A percentile compares a stretch with the other conserved stretches of the same genome.
phyloP scores from a whole-genome alignment of 2,329 filamentous ascomycete species.

The Aureobasidium melanogenum region DNA sequence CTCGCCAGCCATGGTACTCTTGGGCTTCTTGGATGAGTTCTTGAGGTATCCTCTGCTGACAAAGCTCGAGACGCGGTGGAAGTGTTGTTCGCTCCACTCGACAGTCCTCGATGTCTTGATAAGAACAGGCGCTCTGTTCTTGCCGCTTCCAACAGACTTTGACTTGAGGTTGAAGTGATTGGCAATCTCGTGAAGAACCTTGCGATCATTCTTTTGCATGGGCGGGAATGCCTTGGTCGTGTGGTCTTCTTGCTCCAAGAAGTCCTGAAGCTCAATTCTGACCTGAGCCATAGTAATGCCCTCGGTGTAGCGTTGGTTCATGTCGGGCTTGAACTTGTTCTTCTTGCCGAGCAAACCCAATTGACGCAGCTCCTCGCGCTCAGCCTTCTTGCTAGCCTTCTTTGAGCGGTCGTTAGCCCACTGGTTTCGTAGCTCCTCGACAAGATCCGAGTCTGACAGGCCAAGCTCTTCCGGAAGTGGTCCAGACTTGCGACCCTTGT shows the following conservation, averaged over 20 bases:
- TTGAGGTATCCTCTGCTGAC: constrained; percentile 50
- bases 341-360: constrained; percentile 32
- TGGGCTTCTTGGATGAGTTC: constrained; percentile 26
- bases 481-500: constrained; percentile 46
- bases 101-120: constrained; percentile 63
- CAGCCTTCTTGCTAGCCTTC: constrained; percentile 39
- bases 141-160: constrained; percentile 68
- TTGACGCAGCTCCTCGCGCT: constrained; percentile 37
- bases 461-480: constrained; percentile 26
- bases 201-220: constrained; percentile 71
- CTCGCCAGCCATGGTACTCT: constrained; percentile 10
- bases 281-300: constrained; percentile 66
- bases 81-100: constrained; percentile 46
- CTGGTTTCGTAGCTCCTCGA: constrained; percentile 28
- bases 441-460: constrained; percentile 36
- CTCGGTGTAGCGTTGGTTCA: constrained; percentile 61
- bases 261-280: constrained; percentile 61
- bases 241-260: constrained; percentile 55
- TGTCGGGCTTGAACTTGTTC: constrained; percentile 33
- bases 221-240: constrained; percentile 68
- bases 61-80: constrained; percentile 35
- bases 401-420: constrained; percentile 39
- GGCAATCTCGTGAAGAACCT: constrained; percentile 71
- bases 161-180: constrained; percentile 70
- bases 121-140: constrained; percentile 65